Evolutionary conservation across 176 grass and related monocot genomes (phyloP).

Genomic region (Poa annua): DNA sequence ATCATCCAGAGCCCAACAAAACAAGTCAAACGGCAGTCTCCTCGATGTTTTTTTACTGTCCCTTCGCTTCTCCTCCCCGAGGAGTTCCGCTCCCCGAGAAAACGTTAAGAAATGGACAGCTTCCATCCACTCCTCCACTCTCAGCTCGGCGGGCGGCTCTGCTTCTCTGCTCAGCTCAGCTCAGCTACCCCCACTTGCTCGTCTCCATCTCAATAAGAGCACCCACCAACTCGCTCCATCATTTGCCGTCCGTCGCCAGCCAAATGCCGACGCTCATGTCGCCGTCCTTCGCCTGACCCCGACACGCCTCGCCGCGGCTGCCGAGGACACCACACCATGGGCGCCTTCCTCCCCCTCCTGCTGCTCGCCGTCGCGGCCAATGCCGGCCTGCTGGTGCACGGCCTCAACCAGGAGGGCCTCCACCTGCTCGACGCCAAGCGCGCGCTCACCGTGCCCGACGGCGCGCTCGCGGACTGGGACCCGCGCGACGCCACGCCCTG

Average conservation of each 20-base stretch:
- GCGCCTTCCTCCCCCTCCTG: constrained; percentile 27
- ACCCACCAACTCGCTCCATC: constrained; percentile 16
- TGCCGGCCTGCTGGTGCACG: background rate
- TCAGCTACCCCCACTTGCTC: constrained; percentile 31
- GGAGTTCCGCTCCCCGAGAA: background rate
- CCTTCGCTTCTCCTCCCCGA: background rate
- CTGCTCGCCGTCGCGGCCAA: constrained; percentile 13
- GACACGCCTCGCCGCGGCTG: background rate
- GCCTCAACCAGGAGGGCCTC: constrained; percentile 61
- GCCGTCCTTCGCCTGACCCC: constrained; percentile 1
- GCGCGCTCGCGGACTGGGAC: constrained; percentile 56
- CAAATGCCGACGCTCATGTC: constrained; percentile 43
- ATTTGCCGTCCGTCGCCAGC: constrained; percentile 22
- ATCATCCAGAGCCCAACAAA: too few species aligned
- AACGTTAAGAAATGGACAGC: background rate
- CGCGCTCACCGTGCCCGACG: constrained; percentile 32
- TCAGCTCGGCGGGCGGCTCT: background rate
- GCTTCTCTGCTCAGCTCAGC: background rate
- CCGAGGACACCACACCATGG: background rate
- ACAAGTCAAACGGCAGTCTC: constrained; percentile 14
- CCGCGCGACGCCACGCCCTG: constrained; percentile 57
- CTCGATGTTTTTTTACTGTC: background rate
- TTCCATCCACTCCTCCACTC: background rate
- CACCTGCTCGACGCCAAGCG: constrained; percentile 65
- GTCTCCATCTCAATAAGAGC: constrained; percentile 34